Evolutionary conservation across 768 basidiomycete genomes (phyloP), one percentile per base, ranked within the genome.

Genomic region (Kwoniella europaea): DNA sequence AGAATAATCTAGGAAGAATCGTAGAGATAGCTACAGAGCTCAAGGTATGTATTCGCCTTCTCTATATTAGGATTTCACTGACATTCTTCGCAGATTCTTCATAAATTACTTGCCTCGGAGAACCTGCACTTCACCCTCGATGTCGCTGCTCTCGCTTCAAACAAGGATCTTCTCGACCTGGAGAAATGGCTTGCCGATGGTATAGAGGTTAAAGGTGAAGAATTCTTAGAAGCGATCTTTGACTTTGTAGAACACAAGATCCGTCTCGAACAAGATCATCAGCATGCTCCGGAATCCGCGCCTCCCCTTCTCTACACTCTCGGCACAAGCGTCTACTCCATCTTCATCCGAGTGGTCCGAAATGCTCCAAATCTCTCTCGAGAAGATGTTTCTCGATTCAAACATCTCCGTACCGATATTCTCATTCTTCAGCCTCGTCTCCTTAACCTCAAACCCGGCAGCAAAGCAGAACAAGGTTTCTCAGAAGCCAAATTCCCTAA

Each of bases 101-200:
- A 96, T 80, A 88, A 92, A n/a, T 86, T 99, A 22, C 87, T 99
- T 59, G 92, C 93, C 79, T 91, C 93, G 53, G 90, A 91, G 5
- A 92, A 94, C 2, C 93, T 94, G 76, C 88, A 89, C 9, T 93
- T 98, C 78, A 91, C 94, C 1, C 88, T 98, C 55, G 97, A 99
- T 82, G 91, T 98, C 62, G 97, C 97, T 24, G 91, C 94, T 4
- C 85, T 97, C 54, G 96, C 97, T 13, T 94, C 93, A 44, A 90
- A 94, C 53, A 87, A 94, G 75, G 96, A 98, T 83, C 93, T 94
- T 79, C 86, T 98, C 77, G 94, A 99, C 78, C 86, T 99, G 56
- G 95, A 97, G 85, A 95, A 96, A 84, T 99, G 96, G 95, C 86
- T 98, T 16, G 90, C 91, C 15, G 92, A 93, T 82, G 91, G 94